Evolutionary conservation across 768 basidiomycete species (phyloP).

Genomic region (Postia placenta): DNA sequence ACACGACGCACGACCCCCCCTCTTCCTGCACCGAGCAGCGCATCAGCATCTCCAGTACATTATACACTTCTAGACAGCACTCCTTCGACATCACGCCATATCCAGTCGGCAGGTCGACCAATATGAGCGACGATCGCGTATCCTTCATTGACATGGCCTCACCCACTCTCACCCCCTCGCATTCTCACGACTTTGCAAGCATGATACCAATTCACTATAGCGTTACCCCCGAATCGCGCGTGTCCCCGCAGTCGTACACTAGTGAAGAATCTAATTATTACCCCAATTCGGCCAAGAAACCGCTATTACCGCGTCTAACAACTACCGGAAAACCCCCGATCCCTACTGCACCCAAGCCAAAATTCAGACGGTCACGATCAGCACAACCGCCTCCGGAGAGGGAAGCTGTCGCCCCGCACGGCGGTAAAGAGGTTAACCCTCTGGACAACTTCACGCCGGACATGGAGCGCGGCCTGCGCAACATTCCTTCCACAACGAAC

Average conservation of each 20-base stretch:
- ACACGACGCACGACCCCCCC: constrained; percentile 14
- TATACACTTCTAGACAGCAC: constrained; percentile 29
- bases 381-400: constrained; percentile 8
- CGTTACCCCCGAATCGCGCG: constrained; percentile 3
- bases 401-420: background rate
- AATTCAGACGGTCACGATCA: constrained; percentile 31
- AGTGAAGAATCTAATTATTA: constrained; percentile 7
- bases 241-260: background rate
- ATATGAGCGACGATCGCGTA: constrained; percentile 30
- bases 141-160: constrained; percentile 46
- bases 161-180: constrained; percentile 15
- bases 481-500: constrained; percentile 62
- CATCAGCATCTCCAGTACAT: constrained; percentile 38
- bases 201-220: background rate
- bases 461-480: background rate
- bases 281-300: constrained; percentile 21
- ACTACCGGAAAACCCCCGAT: constrained; percentile 36
- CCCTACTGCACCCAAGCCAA: constrained; percentile 41
- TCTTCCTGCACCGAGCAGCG: constrained; percentile 26
- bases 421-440: background rate
- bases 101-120: constrained; percentile 11
- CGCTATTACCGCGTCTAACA: constrained; percentile 25
- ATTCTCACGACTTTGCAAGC: background rate
- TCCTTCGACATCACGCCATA: constrained; percentile 8
- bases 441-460: background rate